Evolutionary conservation across 2,329 filamentous ascomycete genomes (phyloP).

Genomic region (Atkinsonella hypoxylon): DNA sequence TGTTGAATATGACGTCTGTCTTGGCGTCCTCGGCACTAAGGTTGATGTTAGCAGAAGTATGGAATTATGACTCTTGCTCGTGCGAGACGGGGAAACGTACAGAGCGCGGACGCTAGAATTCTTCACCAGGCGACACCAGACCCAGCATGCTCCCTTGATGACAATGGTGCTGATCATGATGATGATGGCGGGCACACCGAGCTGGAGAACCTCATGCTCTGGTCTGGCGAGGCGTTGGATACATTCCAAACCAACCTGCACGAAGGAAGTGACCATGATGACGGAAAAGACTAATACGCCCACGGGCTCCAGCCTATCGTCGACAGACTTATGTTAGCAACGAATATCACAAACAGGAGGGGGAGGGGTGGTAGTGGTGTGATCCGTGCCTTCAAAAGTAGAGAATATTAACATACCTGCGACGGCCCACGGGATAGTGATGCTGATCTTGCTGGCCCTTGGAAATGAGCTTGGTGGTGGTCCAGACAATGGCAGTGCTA

Average conservation of each 20-base stretch:
- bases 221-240: slow-evolving; percentile 47
- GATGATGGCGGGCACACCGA: slow-evolving; percentile 58
- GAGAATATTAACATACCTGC: slow-evolving; percentile 27
- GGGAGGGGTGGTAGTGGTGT: too few relatives aligned
- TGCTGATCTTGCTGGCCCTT: slow-evolving; percentile 57
- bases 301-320: slow-evolving; percentile 55
- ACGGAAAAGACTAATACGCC: slow-evolving; percentile 73
- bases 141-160: slow-evolving; percentile 72
- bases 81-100: slow-evolving; percentile 22
- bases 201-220: slow-evolving; percentile 58
- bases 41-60: background rate
- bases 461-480: slow-evolving; percentile 59
- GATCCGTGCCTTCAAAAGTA: too few relatives aligned
- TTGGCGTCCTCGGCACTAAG: slow-evolving; percentile 37
- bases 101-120: slow-evolving; percentile 80
- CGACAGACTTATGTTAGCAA: background rate
- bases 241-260: slow-evolving; percentile 64
- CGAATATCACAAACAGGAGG: background rate
- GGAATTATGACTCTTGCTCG: background rate
- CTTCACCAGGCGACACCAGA: slow-evolving; percentile 77
- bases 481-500: slow-evolving; percentile 70
- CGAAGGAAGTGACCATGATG: slow-evolving; percentile 78
- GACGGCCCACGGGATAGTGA: slow-evolving; percentile 65
- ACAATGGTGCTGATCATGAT: slow-evolving; percentile 77
- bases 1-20: slow-evolving; percentile 83